Evolutionary conservation across 208 protist genomes (phyloP).

Genomic region (Lotmaria passim): DNA sequence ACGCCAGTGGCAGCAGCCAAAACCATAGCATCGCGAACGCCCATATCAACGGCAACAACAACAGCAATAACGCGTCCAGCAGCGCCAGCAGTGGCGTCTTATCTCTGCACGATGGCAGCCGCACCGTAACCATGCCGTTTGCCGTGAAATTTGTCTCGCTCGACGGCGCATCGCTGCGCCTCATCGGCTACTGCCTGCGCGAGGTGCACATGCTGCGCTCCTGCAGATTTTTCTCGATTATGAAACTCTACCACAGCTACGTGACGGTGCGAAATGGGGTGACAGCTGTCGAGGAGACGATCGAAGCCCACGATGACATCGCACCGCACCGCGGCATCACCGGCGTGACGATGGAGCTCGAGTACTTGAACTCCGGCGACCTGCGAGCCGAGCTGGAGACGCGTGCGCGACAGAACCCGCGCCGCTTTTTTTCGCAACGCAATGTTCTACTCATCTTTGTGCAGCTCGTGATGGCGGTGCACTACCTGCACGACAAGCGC

Average conservation of each 20-base stretch:
- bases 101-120: not conserved
- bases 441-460: constrained; percentile 66
- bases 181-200: constrained; percentile 54
- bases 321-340: constrained; percentile 16
- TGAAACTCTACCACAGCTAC: constrained; percentile 72
- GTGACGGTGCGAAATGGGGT: constrained; percentile 43
- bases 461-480: constrained; percentile 70
- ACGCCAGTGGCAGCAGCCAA: not conserved
- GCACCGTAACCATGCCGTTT: constrained; percentile 25
- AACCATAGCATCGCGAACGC: not conserved
- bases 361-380: constrained; percentile 83
- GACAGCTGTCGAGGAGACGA: constrained; percentile 49
- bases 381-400: constrained; percentile 69
- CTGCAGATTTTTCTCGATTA: constrained; percentile 77
- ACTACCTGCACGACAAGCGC: constrained; percentile 65
- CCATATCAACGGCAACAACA: not conserved
- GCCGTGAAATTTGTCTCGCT: constrained; percentile 68
- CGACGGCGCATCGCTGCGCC: constrained; percentile 51
- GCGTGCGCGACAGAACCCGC: constrained; percentile 28
- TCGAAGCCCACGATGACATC: constrained; percentile 27
- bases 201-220: constrained; percentile 63
- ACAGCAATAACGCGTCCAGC: not conserved
- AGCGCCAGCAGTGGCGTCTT: constrained; percentile 11
- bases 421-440: constrained; percentile 57
- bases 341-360: constrained; percentile 60